Base-by-base conservation (phyloP, 202 grass and related monocot genomes). In the Bolboschoenoplectus hybrid region DNA sequence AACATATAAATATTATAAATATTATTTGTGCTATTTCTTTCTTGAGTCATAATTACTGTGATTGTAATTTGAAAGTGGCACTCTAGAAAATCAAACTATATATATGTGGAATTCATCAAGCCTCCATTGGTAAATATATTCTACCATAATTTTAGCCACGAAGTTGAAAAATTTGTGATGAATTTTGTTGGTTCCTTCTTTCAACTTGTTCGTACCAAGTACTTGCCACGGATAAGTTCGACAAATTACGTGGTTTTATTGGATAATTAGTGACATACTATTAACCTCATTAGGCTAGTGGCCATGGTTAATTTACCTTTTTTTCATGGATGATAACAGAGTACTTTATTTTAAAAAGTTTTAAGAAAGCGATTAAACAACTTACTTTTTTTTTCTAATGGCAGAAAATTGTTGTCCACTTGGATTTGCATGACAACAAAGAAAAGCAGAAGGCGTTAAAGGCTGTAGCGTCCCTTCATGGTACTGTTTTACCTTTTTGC, bases 391-490 rank as follows among this genome's bases (percentile, higher is more conserved):
- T 78, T 4, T 83, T 68, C 68, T 84, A 26, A 26, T 26, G 34
- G 84, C 87, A 89, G 85, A 92, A 97, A 82, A 36, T 92, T 0
- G 88, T 97, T 87, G 62, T 97, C 67, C 92, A 90, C 79, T 82
- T 97, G 82, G 88, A 93, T 78, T n/a, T 97, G 62, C 94, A 93
- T 87, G 91, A 97, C 74, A 44, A 92, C 67, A 97, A 81, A 86
- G 88, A 92, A 2, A 97, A 97, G 87, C 74, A 92, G 89, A 93
- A 80, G 86, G 94, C 88, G 8, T 19, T 97, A 80, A 89, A 90
- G 32, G 61, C 82, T 0, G 94, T 93, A 44, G 88, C 94, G 70
- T 3, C 32, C 1, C 94, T 97, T 72, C 65, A n/a, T 0, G 94
- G 94, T 96, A 79, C 14, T 1, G 3, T 63, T 26, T 36, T 6